Conservation (phyloP, 2,329 filamentous ascomycete genomes). For the Metarhizium guizhouense region DNA sequence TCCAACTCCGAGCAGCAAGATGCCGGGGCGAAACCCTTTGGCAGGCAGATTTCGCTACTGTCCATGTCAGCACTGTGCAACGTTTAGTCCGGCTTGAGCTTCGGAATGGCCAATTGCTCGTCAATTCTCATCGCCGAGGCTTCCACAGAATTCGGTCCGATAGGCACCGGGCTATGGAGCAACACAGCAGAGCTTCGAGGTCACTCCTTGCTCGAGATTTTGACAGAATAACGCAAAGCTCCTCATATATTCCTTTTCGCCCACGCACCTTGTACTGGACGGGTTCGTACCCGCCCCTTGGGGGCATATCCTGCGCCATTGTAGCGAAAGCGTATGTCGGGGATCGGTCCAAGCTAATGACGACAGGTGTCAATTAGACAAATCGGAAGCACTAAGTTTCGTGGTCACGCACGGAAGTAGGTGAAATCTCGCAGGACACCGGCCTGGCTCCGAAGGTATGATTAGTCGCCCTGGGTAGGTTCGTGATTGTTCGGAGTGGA, state of each 20-base stretch:
- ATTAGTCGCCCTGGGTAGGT: background rate
- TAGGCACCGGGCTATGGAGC: too few relatives aligned
- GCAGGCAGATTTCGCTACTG: constrained; percentile 80
- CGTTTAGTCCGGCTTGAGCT: background rate
- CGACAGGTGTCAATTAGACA: background rate
- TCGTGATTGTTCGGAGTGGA: background rate
- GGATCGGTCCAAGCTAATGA: background rate
- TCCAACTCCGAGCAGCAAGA: constrained; percentile 68
- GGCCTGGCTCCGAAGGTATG: constrained; percentile 1
- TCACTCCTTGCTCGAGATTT: too few relatives aligned
- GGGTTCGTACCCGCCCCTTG: constrained; percentile 84
- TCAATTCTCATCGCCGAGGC: background rate
- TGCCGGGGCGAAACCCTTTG: constrained; percentile 77
- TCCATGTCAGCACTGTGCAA: background rate
- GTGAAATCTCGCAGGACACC: background rate
- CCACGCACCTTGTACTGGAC: constrained; percentile 86
- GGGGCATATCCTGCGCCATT: constrained; percentile 98
- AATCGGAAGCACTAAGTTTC: background rate
- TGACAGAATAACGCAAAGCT: background rate
- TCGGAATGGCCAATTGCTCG: background rate
- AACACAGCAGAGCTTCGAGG: too few relatives aligned
- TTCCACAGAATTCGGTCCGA: background rate
- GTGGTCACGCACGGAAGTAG: background rate
- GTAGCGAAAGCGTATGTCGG: constrained; percentile 26
- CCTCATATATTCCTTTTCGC: background rate